Percentiles rank a stretch among this genome's conserved stretches.
Conservation (phyloP, 2,329 filamentous ascomycete genomes). For the Blastomyces gilchristii region DNA sequence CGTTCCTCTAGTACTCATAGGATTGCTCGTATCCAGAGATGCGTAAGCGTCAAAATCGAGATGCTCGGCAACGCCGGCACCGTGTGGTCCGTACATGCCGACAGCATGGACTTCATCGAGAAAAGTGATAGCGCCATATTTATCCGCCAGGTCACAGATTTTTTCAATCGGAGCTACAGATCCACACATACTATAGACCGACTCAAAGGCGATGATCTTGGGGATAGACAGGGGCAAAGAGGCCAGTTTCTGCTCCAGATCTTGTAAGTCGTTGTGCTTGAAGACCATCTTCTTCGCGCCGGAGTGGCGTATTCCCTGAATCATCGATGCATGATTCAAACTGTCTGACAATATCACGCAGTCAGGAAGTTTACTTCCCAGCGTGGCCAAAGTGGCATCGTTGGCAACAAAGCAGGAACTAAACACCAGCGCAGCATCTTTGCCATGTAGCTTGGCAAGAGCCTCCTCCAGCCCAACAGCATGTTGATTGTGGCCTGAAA, state of each 20-base stretch:
- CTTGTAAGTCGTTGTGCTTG: slow-evolving; percentile 93
- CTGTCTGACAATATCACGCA: slow-evolving; percentile 98
- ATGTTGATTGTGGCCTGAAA: slow-evolving; percentile 94
- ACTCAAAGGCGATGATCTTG: slow-evolving; percentile 98
- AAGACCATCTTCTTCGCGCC: slow-evolving; percentile 96
- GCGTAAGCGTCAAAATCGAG: slow-evolving; percentile 84
- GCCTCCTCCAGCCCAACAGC: slow-evolving; percentile 74
- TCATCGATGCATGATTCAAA: slow-evolving; percentile 98
- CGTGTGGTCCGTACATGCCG: slow-evolving; percentile 95
- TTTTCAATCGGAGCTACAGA: slow-evolving; percentile 91
- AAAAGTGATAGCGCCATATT: slow-evolving; percentile 96
- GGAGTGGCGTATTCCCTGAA: slow-evolving; percentile 95
- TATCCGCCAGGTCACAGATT: slow-evolving; percentile 92
- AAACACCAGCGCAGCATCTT: slow-evolving; percentile 88
- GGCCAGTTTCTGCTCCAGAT: slow-evolving; percentile 85
- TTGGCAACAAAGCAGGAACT: slow-evolving; percentile 98
- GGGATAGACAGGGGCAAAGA: slow-evolving; percentile 74
- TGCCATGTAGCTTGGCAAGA: slow-evolving; percentile 77
- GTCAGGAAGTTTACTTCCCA: slow-evolving; percentile 92
- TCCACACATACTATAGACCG: slow-evolving; percentile 98
- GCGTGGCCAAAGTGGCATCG: slow-evolving; percentile 86
- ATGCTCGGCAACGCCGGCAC: slow-evolving; percentile 93
- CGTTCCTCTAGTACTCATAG: slow-evolving; percentile 51
- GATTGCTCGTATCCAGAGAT: slow-evolving; percentile 51
- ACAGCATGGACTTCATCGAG: slow-evolving; percentile 98